Evolutionary conservation across 2,329 filamentous ascomycete species (phyloP).

Genomic region (Geosmithia putterillii): DNA sequence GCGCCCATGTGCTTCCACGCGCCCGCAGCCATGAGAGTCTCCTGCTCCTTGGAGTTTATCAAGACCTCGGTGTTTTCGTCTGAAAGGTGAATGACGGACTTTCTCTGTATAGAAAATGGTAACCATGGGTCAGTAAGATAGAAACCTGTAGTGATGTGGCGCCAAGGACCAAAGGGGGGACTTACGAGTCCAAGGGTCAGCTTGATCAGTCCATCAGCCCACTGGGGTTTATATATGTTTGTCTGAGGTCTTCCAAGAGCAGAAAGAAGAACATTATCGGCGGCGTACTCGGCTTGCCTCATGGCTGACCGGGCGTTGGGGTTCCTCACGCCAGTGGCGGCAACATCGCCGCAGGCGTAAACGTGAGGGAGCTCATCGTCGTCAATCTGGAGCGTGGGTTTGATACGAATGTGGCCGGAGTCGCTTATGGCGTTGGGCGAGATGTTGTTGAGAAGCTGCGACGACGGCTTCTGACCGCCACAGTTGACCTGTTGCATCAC

Average conservation of each 20-base stretch:
- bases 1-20: constrained; percentile 30
- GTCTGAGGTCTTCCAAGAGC: constrained; percentile 26
- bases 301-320: constrained; percentile 43
- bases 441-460: constrained; percentile 28
- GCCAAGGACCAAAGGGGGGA: neutral
- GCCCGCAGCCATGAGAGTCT: constrained; percentile 28
- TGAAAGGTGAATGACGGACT: neutral
- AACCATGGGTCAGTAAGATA: neutral
- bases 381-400: constrained; percentile 42
- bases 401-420: constrained; percentile 39
- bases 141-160: neutral
- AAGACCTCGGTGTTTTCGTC: constrained; percentile 30
- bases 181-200: constrained; percentile 40
- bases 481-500: constrained; percentile 37
- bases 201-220: constrained; percentile 38
- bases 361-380: constrained; percentile 35
- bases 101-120: neutral
- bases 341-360: constrained; percentile 53
- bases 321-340: constrained; percentile 30
- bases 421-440: constrained; percentile 29
- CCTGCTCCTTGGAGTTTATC: constrained; percentile 25
- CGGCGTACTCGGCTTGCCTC: constrained; percentile 38
- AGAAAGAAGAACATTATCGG: constrained; percentile 38
- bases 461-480: constrained; percentile 46
- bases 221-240: constrained; percentile 26